Conservation (phyloP, 768 basidiomycete species). For the Hygrocybe coccinea region DNA sequence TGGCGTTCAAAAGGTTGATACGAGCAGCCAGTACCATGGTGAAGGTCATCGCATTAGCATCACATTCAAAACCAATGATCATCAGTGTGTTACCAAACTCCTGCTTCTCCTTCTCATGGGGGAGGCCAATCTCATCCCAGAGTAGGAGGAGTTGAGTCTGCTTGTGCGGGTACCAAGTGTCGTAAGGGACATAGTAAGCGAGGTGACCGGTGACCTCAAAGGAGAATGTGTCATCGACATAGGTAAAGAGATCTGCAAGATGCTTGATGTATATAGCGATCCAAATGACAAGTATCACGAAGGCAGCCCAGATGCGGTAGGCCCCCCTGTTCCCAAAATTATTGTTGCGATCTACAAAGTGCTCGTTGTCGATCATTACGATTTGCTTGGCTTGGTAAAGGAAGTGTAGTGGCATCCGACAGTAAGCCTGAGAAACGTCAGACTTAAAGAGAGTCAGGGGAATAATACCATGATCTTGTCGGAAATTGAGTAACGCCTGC, state of each 20-base stretch:
- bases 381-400: conserved; percentile 31
- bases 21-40: conserved; percentile 9
- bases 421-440: conserved; percentile 35
- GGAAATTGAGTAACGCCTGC: conserved; percentile 14
- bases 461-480: background rate
- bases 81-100: conserved; percentile 26
- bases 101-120: conserved; percentile 39
- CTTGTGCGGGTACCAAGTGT: conserved; percentile 20
- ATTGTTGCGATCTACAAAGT: conserved; percentile 11
- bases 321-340: conserved; percentile 11
- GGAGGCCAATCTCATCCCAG: conserved; percentile 38
- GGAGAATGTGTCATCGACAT: conserved; percentile 27
- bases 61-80: conserved; percentile 39
- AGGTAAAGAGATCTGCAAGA: conserved; percentile 17
- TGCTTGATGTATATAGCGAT: conserved; percentile 16
- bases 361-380: conserved; percentile 4
- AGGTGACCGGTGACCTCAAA: conserved; percentile 16
- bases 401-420: conserved; percentile 28
- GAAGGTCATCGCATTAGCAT: conserved; percentile 30
- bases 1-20: conserved; percentile 11
- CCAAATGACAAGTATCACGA: conserved; percentile 27
- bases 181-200: conserved; percentile 22
- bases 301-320: conserved; percentile 10
- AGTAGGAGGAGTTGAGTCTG: conserved; percentile 35
- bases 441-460: conserved; percentile 32